phyloP scores from a whole-genome alignment of 352 stramenopile species.

The Globisporangium viniferum region DNA sequence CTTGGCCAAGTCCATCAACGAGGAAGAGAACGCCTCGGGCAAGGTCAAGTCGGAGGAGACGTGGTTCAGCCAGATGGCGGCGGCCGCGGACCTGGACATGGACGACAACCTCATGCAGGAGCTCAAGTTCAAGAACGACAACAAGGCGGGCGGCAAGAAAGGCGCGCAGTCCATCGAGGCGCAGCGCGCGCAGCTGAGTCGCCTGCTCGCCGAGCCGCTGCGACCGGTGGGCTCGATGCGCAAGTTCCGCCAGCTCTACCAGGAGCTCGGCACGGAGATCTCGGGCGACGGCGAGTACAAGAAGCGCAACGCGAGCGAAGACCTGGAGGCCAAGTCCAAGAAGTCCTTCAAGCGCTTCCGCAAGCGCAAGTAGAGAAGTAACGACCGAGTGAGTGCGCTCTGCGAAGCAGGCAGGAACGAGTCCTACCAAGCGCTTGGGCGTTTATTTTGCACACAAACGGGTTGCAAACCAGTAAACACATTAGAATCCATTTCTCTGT shows the following conservation, averaged over 20 bases:
- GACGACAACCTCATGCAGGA: slow-evolving; percentile 77
- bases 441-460: not conserved
- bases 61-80: slow-evolving; percentile 86
- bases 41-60: slow-evolving; percentile 83
- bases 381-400: not conserved
- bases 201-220: slow-evolving; percentile 54
- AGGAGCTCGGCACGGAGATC: slow-evolving; percentile 68
- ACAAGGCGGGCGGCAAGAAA: slow-evolving; percentile 40
- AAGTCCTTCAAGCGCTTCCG: slow-evolving; percentile 86
- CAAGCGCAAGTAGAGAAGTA: slow-evolving; percentile 19
- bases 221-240: slow-evolving; percentile 73
- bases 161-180: slow-evolving; percentile 36
- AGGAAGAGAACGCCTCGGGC: slow-evolving; percentile 65
- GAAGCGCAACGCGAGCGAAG: slow-evolving; percentile 66
- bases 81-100: slow-evolving; percentile 73
- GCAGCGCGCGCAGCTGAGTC: slow-evolving; percentile 55
- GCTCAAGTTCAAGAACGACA: slow-evolving; percentile 61
- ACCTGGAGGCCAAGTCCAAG: slow-evolving; percentile 69
- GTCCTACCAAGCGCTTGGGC: not conserved
- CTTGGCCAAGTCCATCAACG: slow-evolving; percentile 78
- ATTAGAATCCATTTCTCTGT: not conserved
- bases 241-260: slow-evolving; percentile 81
- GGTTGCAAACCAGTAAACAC: not conserved
- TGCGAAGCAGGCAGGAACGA: not conserved
- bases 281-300: slow-evolving; percentile 72